Percentiles rank a stretch among this genome's conserved stretches.
Evolutionary conservation across 1,284 basidiomycete genomes (phyloP).

Genomic region (Rhodotorula sp.): DNA sequence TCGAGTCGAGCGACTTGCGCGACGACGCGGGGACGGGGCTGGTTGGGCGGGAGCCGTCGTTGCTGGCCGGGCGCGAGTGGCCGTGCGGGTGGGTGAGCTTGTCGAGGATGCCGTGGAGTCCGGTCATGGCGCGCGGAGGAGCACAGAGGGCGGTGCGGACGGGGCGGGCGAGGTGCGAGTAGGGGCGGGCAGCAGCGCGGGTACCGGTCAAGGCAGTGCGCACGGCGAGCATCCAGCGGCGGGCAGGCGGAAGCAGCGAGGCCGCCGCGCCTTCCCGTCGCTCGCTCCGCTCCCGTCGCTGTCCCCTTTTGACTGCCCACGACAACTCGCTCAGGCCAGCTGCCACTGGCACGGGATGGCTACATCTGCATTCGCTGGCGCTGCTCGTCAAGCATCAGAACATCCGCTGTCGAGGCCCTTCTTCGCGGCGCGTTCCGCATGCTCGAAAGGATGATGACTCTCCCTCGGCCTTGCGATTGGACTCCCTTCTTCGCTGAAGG

Average conservation of each 20-base stretch:
- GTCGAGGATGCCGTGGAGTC: conserved; percentile 25
- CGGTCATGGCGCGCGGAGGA: conserved; percentile 2
- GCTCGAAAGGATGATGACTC: too few species aligned
- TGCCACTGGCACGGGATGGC: too few species aligned
- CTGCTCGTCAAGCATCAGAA: too few species aligned
- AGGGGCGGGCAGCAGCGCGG: not conserved
- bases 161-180: not conserved
- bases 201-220: not conserved
- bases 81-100: conserved; percentile 13
- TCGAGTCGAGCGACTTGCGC: conserved; percentile 18
- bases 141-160: not conserved
- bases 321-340: too few species aligned
- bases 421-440: too few species aligned
- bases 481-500: too few species aligned
- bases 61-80: conserved; percentile 20
- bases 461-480: too few species aligned
- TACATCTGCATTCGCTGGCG: too few species aligned
- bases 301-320: too few species aligned
- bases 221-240: conserved; percentile 6
- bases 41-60: conserved; percentile 2
- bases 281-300: not conserved
- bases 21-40: not conserved
- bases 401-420: too few species aligned
- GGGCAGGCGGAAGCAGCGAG: too few species aligned
- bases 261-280: not conserved